Conservation (phyloP, 805 yeast species). For the Wickerhamiella domercqiae region DNA sequence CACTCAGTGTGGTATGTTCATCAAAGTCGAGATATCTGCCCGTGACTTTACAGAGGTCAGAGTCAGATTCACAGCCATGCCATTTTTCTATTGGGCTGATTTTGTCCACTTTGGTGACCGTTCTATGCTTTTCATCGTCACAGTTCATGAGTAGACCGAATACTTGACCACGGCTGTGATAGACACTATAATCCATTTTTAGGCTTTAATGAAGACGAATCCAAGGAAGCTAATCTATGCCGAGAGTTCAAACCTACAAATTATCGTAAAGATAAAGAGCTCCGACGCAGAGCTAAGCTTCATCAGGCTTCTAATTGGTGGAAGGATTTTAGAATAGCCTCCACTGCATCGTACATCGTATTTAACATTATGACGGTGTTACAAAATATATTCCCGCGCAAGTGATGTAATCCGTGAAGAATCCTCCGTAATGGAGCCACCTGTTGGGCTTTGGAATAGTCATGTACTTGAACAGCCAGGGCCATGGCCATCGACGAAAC, state of each 20-base stretch:
- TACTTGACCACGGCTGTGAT: not conserved
- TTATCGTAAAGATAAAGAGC: too few species aligned
- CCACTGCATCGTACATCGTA: not conserved
- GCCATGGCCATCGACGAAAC: not conserved
- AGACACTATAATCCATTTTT: too few species aligned
- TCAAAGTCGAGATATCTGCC: not conserved
- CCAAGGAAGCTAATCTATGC: too few species aligned
- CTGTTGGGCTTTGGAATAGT: not conserved
- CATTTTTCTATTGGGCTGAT: not conserved
- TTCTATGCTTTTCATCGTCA: not conserved
- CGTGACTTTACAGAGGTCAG: not conserved
- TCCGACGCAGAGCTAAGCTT: too few species aligned
- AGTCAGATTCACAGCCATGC: not conserved
- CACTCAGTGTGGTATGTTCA: slow-evolving; percentile 1
- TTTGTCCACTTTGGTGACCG: not conserved
- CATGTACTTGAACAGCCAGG: too few species aligned
- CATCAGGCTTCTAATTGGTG: too few species aligned
- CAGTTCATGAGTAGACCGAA: not conserved
- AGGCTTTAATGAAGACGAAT: too few species aligned
- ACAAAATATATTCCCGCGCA: not conserved
- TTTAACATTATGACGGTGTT: not conserved
- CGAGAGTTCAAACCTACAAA: too few species aligned
- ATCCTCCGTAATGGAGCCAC: too few species aligned
- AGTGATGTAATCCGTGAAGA: too few species aligned
- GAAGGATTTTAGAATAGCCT: not conserved